phyloP scores from a whole-genome alignment of 2,329 filamentous ascomycete genomes.

The Colletotrichum graminicola region DNA sequence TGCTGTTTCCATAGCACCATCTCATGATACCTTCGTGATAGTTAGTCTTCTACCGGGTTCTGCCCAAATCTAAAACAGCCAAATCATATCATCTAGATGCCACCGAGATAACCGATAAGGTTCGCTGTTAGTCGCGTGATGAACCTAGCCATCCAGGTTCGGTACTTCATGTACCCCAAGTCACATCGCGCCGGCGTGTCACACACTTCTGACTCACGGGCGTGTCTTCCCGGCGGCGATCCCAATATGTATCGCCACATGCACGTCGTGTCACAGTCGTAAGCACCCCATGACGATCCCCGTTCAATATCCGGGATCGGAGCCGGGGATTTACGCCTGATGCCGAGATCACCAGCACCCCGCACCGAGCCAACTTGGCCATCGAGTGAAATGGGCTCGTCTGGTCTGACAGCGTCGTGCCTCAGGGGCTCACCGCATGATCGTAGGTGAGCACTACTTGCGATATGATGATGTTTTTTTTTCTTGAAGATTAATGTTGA shows the following conservation, averaged over 20 bases:
- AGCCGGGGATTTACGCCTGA: background rate
- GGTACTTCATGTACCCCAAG: background rate
- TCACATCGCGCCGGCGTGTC: slow-evolving; percentile 2
- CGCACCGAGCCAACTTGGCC: slow-evolving; percentile 7
- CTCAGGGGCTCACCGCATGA: background rate
- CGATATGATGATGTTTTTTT: background rate
- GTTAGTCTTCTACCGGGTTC: background rate
- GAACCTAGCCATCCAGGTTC: background rate
- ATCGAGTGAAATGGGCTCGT: background rate
- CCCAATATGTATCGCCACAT: slow-evolving; percentile 9
- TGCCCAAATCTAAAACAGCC: background rate
- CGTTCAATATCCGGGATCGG: slow-evolving; percentile 17
- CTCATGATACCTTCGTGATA: background rate
- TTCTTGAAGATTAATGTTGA: too few species aligned
- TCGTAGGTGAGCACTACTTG: too few species aligned
- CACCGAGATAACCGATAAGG: background rate
- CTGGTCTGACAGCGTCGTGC: background rate
- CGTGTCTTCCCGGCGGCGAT: background rate
- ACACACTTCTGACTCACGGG: slow-evolving; percentile 12
- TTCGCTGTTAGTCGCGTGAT: background rate
- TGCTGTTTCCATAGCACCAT: background rate
- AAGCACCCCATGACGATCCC: slow-evolving; percentile 14
- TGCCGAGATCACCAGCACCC: slow-evolving; percentile 15
- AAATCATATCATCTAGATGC: background rate
- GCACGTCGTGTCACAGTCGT: slow-evolving; percentile 12